Conservation (phyloP, 805 yeast species). For the Starmerella floris region DNA sequence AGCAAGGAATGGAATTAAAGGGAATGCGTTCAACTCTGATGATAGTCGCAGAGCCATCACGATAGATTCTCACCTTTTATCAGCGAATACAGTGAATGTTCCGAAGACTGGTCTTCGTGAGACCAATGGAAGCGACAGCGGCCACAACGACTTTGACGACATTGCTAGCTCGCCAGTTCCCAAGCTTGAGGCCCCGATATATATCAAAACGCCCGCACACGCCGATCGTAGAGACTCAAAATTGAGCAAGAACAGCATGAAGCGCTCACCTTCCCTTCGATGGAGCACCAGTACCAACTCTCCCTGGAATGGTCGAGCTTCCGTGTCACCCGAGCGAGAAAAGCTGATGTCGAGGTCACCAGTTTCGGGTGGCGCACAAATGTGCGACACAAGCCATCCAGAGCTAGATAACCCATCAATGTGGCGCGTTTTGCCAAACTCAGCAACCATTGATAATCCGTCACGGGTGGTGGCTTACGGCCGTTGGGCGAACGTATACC, state of each 20-base stretch:
- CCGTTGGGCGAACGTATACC: conserved; percentile 86
- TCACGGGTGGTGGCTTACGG: conserved; percentile 52
- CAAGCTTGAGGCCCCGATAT: neutral
- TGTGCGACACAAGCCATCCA: conserved; percentile 6
- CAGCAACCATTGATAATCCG: conserved; percentile 42
- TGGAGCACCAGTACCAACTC: neutral
- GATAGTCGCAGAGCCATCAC: too few relatives aligned
- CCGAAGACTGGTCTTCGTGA: too few relatives aligned
- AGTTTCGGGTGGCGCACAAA: neutral
- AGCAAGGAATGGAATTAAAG: too few relatives aligned
- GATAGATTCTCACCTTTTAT: too few relatives aligned
- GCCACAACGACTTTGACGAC: neutral
- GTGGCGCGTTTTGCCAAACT: conserved; percentile 62
- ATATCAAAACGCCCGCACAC: neutral
- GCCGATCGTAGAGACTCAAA: neutral
- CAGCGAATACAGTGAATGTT: too few relatives aligned
- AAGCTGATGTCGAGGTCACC: neutral
- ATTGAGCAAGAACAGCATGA: neutral
- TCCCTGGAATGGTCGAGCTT: neutral
- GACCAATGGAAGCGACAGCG: neutral
- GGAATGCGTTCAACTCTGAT: too few relatives aligned
- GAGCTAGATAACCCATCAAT: conserved; percentile 21
- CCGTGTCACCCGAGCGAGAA: neutral
- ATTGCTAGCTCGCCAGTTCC: neutral
- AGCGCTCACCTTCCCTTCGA: neutral